These are phyloP conservation scores for Candida pseudofarinosa DNA, from an alignment of 805 yeast genomes.

Conservation along the genomic window DNA sequence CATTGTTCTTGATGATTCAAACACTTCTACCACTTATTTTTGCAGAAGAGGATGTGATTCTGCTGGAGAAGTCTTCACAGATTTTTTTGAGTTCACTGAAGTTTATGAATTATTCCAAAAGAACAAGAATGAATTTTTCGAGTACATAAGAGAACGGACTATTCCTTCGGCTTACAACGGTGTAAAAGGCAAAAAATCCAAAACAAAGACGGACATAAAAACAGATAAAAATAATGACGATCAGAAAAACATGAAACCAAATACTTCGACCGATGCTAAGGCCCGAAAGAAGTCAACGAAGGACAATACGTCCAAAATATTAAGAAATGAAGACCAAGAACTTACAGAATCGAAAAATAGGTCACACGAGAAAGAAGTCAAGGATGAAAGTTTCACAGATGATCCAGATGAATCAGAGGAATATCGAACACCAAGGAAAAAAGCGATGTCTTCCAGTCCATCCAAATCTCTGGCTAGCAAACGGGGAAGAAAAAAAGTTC, in stretches of 20 bases:
- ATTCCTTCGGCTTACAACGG: conserved; percentile 20
- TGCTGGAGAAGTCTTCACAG: conserved; percentile 28
- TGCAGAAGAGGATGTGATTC: conserved; percentile 43
- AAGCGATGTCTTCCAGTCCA: neutral
- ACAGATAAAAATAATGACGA: neutral
- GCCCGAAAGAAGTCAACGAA: neutral
- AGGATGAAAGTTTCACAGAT: neutral
- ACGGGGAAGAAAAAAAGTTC: conserved; percentile 4
- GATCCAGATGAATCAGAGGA: conserved; percentile 5
- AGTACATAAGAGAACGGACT: conserved; percentile 23
- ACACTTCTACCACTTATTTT: conserved; percentile 26
- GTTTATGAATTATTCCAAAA: conserved; percentile 17
- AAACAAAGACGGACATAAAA: conserved; percentile 1
- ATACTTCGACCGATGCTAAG: neutral
- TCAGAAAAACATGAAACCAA: neutral
- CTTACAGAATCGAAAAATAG: neutral
- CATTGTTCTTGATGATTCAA: conserved; percentile 33
- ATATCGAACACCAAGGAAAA: conserved; percentile 7
- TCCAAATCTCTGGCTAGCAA: conserved; percentile 1
- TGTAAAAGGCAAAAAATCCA: conserved; percentile 4
- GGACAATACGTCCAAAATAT: neutral
- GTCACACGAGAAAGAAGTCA: neutral
- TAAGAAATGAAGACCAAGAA: neutral
- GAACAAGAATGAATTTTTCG: conserved; percentile 28
- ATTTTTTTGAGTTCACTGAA: conserved; percentile 37